Base-by-base conservation (phyloP, 169 alveolate species). In the Plasmodium gaboni region DNA sequence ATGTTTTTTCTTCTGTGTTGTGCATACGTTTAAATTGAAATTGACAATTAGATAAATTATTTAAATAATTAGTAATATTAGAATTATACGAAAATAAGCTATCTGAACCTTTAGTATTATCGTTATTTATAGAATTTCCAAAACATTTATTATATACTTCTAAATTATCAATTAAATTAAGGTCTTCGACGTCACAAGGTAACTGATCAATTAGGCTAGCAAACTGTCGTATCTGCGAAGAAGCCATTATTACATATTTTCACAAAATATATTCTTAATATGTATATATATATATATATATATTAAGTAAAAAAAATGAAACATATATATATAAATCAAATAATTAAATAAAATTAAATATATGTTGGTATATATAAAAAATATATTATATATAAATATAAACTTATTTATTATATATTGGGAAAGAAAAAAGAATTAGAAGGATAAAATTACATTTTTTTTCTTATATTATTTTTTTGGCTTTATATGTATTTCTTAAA, bases 211-310 rank as follows among this genome's bases (percentile, higher is more conserved):
- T 80, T 44, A 80, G 32, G n/a, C 85, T 80, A 26, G 90, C 90
- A 80, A 80, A 80, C 26, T 80, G 90, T 17, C 90, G 72, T 80
- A 80, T 80, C 51, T 80, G 90, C 19, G 90, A 80, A 60, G 90
- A 80, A 24, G 90, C 90, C 90, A 80, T 80, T 65, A 55, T 78
- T 78, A 64, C 80, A 78, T 78, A 65, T 78, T 78, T 57, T 12
- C 19, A 6, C n/a, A 24, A 72, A 72, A 69, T 70, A 42, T 60
- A 55, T 15, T 15, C 44, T 71, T 32, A 44, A 46, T 19, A 38
- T 55, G n/a, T 55, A 38, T 17, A 42, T 9, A 10, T 12, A 38
- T 38, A 38, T 38, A 5, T 38, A 38, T 38, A 38, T 38, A 38
- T 38, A 72, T 19, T 38, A 38, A 38, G 5, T 38, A 38, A 5